These are phyloP conservation scores for Wickerhamomyces sp. DNA, from an alignment of 1,139 yeast genomes.

Conservation along the genomic window DNA sequence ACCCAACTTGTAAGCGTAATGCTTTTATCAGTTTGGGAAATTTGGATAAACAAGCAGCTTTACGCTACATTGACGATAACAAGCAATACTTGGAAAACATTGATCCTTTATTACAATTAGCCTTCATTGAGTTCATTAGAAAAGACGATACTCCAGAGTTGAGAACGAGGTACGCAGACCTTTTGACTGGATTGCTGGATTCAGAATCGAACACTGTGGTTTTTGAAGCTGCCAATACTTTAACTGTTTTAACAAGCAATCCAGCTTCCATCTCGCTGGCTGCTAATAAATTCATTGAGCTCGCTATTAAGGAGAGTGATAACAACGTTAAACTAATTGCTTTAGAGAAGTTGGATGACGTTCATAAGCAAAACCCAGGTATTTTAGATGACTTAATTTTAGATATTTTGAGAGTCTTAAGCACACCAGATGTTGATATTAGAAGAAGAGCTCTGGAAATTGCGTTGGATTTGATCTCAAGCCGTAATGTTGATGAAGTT, in stretches of 20 bases:
- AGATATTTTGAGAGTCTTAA: conserved; percentile 80
- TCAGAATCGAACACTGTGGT: conserved; percentile 71
- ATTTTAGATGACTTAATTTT: conserved; percentile 79
- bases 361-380: conserved; percentile 75
- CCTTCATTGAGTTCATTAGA: conserved; percentile 88
- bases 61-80: conserved; percentile 74
- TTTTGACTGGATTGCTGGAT: conserved; percentile 71
- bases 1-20: conserved; percentile 92
- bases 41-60: conserved; percentile 80
- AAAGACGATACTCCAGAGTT: conserved; percentile 67
- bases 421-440: conserved; percentile 87
- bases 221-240: conserved; percentile 88
- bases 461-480: conserved; percentile 71
- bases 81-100: conserved; percentile 57
- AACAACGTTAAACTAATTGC: conserved; percentile 92
- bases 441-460: conserved; percentile 84
- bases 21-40: conserved; percentile 88
- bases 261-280: conserved; percentile 68
- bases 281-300: conserved; percentile 80
- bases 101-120: conserved; percentile 84
- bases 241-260: conserved; percentile 67
- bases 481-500: conserved; percentile 92
- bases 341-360: conserved; percentile 76
- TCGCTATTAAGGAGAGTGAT: conserved; percentile 89
- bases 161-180: conserved; percentile 65